These are phyloP conservation scores for Cryptomeria japonica DNA, from an alignment of 75 land plant genomes.

Conservation along the genomic window DNA sequence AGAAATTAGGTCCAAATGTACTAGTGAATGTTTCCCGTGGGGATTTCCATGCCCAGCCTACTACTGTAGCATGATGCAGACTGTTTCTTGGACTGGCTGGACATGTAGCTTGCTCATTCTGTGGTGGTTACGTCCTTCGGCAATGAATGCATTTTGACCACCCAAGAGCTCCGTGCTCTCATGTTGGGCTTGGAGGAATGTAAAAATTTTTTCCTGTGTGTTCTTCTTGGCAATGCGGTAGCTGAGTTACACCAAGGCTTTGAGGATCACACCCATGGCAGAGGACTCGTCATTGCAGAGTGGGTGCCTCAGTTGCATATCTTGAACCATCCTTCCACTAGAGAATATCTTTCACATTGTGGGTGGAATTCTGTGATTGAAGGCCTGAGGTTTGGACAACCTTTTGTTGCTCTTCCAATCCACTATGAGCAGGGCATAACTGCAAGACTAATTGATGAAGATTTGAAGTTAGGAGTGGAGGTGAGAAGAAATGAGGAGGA, in stretches of 20 bases:
- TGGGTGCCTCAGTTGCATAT: neutral
- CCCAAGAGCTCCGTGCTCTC: slow-evolving; percentile 12
- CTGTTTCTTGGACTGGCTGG: slow-evolving; percentile 10
- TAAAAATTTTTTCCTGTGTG: slow-evolving; percentile 20
- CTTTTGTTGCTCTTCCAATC: neutral
- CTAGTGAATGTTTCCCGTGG: neutral
- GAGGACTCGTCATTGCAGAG: neutral
- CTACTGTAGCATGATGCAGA: neutral
- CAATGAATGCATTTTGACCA: slow-evolving; percentile 3
- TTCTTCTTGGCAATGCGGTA: slow-evolving; percentile 1
- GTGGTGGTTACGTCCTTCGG: slow-evolving; percentile 25
- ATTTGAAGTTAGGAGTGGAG: too few species aligned
- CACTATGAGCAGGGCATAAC: too few species aligned
- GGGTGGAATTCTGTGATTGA: slow-evolving; percentile 3
- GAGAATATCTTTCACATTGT: neutral
- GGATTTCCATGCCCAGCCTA: neutral
- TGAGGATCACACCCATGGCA: neutral
- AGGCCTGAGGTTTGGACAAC: neutral
- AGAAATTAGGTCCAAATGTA: too few species aligned
- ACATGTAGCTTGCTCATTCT: neutral
- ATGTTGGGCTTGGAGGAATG: slow-evolving; percentile 15
- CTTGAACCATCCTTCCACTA: neutral
- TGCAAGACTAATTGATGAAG: too few species aligned
- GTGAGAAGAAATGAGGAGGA: too few species aligned
- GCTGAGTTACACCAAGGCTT: neutral